phyloP scores from a whole-genome alignment of 2,329 filamentous ascomycete genomes.

The Pseudocercospora pini-densiflorae region DNA sequence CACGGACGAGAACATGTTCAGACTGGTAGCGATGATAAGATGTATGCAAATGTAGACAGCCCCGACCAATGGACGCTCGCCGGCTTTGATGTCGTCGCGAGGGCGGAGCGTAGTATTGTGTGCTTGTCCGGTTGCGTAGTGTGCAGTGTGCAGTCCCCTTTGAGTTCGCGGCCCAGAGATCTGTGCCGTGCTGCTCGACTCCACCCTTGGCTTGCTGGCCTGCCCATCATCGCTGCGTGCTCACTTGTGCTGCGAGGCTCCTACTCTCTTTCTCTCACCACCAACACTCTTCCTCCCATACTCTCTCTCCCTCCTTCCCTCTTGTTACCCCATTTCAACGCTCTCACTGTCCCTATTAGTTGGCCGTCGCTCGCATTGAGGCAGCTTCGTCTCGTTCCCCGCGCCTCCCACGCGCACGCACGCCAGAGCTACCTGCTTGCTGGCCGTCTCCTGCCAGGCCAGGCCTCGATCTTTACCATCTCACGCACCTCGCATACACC shows the following conservation, averaged over 20 bases:
- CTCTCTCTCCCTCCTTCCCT: constrained; percentile 8
- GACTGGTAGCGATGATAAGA: background rate
- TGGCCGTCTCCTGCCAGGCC: constrained; percentile 9
- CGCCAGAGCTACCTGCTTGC: constrained; percentile 11
- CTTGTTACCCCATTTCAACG: background rate
- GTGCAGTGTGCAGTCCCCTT: background rate
- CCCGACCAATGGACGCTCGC: background rate
- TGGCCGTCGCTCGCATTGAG: constrained; percentile 9
- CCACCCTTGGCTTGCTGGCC: background rate
- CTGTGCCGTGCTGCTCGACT: background rate
- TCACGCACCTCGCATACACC: constrained; percentile 8
- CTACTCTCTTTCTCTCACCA: constrained; percentile 1
- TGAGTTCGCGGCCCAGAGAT: constrained; percentile 4
- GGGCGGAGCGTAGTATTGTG: background rate
- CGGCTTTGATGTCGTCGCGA: background rate
- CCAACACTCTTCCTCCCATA: background rate
- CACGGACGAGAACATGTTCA: background rate
- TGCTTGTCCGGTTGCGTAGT: background rate
- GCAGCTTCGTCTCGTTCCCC: constrained; percentile 8
- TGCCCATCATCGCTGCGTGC: background rate
- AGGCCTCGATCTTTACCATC: constrained; percentile 16
- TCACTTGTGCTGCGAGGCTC: background rate
- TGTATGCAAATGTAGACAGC: background rate
- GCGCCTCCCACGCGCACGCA: background rate
- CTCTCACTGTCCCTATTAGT: constrained; percentile 13